Conservation (phyloP, 805 yeast species). For the Naumovozyma dairenensis region DNA sequence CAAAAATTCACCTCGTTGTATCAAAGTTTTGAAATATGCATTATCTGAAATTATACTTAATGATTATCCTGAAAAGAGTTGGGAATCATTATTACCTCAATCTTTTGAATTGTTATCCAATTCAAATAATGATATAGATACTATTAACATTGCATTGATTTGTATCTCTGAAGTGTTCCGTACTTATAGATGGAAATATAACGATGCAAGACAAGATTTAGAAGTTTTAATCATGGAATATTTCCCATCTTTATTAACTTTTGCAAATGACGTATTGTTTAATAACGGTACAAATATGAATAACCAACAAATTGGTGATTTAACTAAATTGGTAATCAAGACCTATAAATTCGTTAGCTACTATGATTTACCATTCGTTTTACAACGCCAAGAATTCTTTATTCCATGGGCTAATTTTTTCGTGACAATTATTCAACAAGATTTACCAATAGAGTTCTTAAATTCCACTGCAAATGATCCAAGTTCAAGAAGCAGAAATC, state of each 20-base stretch:
- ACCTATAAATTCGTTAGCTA: constrained; percentile 68
- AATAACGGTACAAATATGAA: constrained; percentile 30
- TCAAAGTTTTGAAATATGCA: constrained; percentile 41
- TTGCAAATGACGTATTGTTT: constrained; percentile 47
- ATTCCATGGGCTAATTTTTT: constrained; percentile 71
- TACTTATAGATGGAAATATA: constrained; percentile 61
- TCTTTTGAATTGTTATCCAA: constrained; percentile 38
- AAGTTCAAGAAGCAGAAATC: constrained; percentile 47
- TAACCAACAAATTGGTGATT: constrained; percentile 47
- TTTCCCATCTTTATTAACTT: constrained; percentile 55
- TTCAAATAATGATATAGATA: constrained; percentile 32
- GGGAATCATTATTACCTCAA: constrained; percentile 45
- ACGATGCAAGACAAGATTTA: constrained; percentile 42
- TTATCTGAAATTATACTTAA: constrained; percentile 41
- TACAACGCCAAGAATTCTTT: constrained; percentile 45
- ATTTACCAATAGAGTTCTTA: constrained; percentile 27
- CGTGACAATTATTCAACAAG: constrained; percentile 52
- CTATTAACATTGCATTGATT: constrained; percentile 55
- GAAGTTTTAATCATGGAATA: constrained; percentile 46
- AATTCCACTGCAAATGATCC: constrained; percentile 34
- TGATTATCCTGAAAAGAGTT: constrained; percentile 39
- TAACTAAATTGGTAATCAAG: constrained; percentile 65
- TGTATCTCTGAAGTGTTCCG: constrained; percentile 63
- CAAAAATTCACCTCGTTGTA: constrained; percentile 30
- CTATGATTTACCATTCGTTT: constrained; percentile 57